Base-by-base conservation (phyloP, 2,329 filamentous ascomycete genomes). In the Penicillium palitans region DNA sequence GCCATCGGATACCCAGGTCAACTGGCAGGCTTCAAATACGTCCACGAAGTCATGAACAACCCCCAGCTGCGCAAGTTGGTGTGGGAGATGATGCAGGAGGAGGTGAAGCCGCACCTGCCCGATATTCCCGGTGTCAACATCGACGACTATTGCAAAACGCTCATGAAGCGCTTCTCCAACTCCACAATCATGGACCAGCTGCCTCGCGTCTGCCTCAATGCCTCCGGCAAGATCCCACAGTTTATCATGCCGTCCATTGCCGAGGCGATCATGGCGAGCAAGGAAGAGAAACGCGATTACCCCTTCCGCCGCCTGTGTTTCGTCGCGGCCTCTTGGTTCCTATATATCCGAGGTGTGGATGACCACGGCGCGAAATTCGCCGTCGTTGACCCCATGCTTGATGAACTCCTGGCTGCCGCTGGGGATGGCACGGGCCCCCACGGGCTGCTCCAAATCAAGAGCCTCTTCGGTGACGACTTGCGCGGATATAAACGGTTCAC, bases 131-230 rank as follows among this genome's bases (percentile, higher is more conserved):
- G 80, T 39, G 80, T 83, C 59, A 70, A 81, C 64, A 78, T 83
- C 52, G 80, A 83, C 62, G 63, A 79, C 63, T 83, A 83, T 72
- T 82, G 80, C 75, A 71, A 77, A 60, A 83, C 80, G 0, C 77
- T 83, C 45, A 78, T 83, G 60, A 80, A 81, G 70, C 81, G 81
- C 39, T 83, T 83, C 74, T 79, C 79, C 67, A 83, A 83, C 79
- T 80, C 81, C 0, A 82, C 81, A 54, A 83, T 83, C 66, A 82
- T 78, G 80, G 81, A 83, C 59, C 80, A 83, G 72, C 74, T 83
- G 55, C 78, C 80, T 40, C 81, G 81, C 39, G 72, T 83, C 59
- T 79, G 79, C 59, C 77, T 83, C 24, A 79, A 79, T 68, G 81
- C 76, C 24, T 82, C 80, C 6, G 81, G 81, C 73, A 83, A 83